A percentile compares a stretch with the other conserved stretches of the same genome.
phyloP scores from a whole-genome alignment of 768 basidiomycete genomes.

The Russula sp. region DNA sequence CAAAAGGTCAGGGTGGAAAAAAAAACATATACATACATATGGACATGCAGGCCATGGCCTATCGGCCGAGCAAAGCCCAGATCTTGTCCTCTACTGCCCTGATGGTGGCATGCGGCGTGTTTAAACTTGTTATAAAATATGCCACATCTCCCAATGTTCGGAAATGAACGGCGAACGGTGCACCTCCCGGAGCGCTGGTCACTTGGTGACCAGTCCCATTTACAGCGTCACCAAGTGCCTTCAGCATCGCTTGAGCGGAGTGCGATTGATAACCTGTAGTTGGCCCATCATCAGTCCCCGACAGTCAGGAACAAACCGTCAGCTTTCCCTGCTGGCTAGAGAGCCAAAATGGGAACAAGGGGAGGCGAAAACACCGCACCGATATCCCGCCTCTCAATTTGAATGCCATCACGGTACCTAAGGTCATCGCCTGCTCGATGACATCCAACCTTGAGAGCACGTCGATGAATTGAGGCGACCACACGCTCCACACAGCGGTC shows the following conservation, averaged over 20 bases:
- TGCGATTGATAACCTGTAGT: slow-evolving; percentile 51
- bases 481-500: slow-evolving; percentile 75
- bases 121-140: slow-evolving; percentile 91
- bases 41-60: not conserved
- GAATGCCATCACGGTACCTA: slow-evolving; percentile 83
- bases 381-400: slow-evolving; percentile 53
- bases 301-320: not conserved
- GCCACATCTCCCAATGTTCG: slow-evolving; percentile 87
- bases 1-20: not conserved
- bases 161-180: slow-evolving; percentile 71
- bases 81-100: slow-evolving; percentile 63
- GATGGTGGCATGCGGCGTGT: slow-evolving; percentile 55
- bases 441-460: slow-evolving; percentile 52
- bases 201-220: slow-evolving; percentile 33
- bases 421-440: slow-evolving; percentile 77
- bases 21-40: not conserved
- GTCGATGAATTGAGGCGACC: slow-evolving; percentile 71
- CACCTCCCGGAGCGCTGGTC: slow-evolving; percentile 49
- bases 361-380: slow-evolving; percentile 43
- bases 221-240: slow-evolving; percentile 44
- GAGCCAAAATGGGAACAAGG: not conserved
- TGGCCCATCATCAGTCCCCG: too few relatives aligned
- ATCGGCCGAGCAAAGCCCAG: slow-evolving; percentile 39
- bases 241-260: slow-evolving; percentile 61
- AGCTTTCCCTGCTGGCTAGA: not conserved